phyloP scores from a whole-genome alignment of 116 monocot genomes.

The Trichopus zeylanicus region DNA sequence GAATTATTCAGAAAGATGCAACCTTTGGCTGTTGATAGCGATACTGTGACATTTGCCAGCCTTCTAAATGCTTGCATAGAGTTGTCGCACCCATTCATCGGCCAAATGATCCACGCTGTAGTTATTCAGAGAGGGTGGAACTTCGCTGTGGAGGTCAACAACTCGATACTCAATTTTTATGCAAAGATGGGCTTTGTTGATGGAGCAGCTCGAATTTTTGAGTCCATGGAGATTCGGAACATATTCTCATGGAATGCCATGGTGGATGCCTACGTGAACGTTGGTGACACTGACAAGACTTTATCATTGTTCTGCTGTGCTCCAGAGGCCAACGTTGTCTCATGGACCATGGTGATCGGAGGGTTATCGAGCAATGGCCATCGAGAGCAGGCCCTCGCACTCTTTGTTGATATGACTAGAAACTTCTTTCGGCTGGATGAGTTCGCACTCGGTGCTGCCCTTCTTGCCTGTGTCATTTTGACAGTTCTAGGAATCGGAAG shows the following conservation, averaged over 20 bases:
- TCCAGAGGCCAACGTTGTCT: constrained; percentile 42
- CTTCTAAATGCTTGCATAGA: constrained; percentile 34
- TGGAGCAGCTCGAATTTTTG: constrained; percentile 36
- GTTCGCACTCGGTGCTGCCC: constrained; percentile 42
- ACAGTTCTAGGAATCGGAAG: constrained; percentile 35
- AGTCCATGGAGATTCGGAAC: constrained; percentile 28
- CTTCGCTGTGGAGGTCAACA: constrained; percentile 29
- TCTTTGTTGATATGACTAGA: constrained; percentile 40
- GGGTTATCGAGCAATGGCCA: constrained; percentile 35
- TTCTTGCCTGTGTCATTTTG: constrained; percentile 48
- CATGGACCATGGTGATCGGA: constrained; percentile 57
- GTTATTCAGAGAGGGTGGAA: constrained; percentile 31
- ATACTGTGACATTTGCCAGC: constrained; percentile 36
- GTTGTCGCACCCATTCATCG: constrained; percentile 14
- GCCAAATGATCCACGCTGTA: constrained; percentile 34
- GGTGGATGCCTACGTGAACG: constrained; percentile 47
- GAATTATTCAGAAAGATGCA: constrained; percentile 43
- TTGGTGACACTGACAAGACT: constrained; percentile 31
- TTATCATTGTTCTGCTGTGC: constrained; percentile 22
- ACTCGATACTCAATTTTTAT: constrained; percentile 55
- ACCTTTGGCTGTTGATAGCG: constrained; percentile 17
- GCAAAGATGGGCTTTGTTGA: constrained; percentile 12
- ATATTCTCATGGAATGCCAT: constrained; percentile 66
- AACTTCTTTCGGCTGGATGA: constrained; percentile 25
- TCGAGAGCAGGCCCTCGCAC: constrained; percentile 33